Evolutionary conservation across 2,329 filamentous ascomycete species (phyloP), one percentile per base, ranked within the genome.

Genomic region (Ustulina deusta): DNA sequence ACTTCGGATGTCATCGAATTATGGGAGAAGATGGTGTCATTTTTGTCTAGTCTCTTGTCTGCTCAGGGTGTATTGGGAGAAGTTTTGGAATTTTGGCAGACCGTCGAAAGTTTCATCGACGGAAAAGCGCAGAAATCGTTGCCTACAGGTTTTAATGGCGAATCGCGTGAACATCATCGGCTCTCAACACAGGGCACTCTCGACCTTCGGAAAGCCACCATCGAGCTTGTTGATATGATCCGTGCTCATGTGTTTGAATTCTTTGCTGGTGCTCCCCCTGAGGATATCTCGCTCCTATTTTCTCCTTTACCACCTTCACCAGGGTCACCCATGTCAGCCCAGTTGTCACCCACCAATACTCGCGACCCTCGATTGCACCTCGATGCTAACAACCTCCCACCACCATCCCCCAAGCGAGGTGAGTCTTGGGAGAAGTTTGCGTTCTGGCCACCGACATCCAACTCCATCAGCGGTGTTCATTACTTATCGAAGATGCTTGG

Each of bases 401-500:
- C 90, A 11, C 90, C 91, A 1, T 93, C 92, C 0, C 93, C 93
- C 0, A 92, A 86, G 73, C 88, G 87, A 51, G 95, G 94, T 6
- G 93, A 97, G 74, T 83, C 90, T 0, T 98, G 94, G 93, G 96
- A 98, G 76, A 91, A 95, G 81, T 89, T 96, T 79, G 95, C 94
- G 0, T 99, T 98, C 79, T 98, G 95, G 94, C 94, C 95, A 3
- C 96, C 95, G 0, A 91, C 92, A 81, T 92, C 94, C 1, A 98
- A 97, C 76, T 94, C 94, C 0, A 83, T 98, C 27, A 97, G 94
- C 66, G 95, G 93, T n/a, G 93, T 95, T 1, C 89, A 97, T 78
- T 97, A 97, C 76, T 85, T 99, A 5, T 90, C 92, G 58, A 93
- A 92, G 77, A 91, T 96, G 77, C 83, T 98, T 25, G 85, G 90